Base-by-base conservation (phyloP, 176 grass and related monocot genomes). In the Musa acuminata region DNA sequence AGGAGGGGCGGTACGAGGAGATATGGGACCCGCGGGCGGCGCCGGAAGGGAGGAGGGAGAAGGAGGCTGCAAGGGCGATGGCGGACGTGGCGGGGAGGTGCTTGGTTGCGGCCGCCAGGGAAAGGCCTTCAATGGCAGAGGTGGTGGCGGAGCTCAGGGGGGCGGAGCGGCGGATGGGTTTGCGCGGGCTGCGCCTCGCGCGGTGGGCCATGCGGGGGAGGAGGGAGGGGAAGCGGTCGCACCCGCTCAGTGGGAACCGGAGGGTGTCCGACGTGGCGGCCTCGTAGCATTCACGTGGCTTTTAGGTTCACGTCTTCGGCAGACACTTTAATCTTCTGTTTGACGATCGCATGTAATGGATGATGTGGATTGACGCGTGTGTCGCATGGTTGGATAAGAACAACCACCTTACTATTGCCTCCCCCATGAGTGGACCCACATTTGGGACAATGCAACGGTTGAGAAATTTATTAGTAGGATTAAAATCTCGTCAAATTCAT, bases 51-150 rank as follows among this genome's bases (percentile, higher is more conserved):
- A 63, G 17, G 27, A 62, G 58, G 19, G 58, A 76, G 59, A 59
- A 76, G 19, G 35, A 50, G 48, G 58, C 74, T 0, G 74, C 57
- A 29, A 76, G 48, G 35, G 74, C 16, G 2, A 35, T 76, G 2
- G 74, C 58, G 3, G 74, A 24, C 19, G 57, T 76, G 58, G 74
- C 74, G 8, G 48, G 7, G n/a, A 76, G 59, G 35, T 76, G 74
- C 58, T 11, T 64, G 10, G 29, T 19, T n/a, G 57, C 19, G 11
- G 29, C 7, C 2, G 43, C 74, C 19, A 9, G 57, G 74, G 43
- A 49, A 12, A 49, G 74, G 43, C 74, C 74, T n/a, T 63, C 74
- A n/a, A 76, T 76, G 74, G 35, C 3, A 0, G 74, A 76, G 59
- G 74, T 76, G 74, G 58, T 21, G 35, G 74, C 14, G 9, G 35